Evolutionary conservation across 331 rosid species (phyloP).

Genomic region (Quercus lobata): DNA sequence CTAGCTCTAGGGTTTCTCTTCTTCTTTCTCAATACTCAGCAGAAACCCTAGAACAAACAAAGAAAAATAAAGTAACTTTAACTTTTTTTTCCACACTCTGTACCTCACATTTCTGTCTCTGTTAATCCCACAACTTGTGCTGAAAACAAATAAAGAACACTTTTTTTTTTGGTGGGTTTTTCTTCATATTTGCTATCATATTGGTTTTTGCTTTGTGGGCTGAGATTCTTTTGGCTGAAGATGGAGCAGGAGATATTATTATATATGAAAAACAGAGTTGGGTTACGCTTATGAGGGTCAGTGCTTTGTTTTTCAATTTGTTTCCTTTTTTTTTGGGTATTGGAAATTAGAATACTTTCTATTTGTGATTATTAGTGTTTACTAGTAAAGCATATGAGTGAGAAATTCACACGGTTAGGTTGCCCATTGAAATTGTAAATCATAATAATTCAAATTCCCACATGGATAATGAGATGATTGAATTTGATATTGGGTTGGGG

Average conservation of each 20-base stretch:
- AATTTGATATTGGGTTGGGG: constrained; percentile 87
- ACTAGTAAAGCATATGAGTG: neutral
- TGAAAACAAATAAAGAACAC: constrained; percentile 13
- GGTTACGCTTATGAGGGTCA: constrained; percentile 16
- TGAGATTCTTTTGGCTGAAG: constrained; percentile 10
- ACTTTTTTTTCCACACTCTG: neutral
- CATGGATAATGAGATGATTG: constrained; percentile 84
- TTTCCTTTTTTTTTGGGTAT: neutral
- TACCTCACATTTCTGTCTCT: neutral
- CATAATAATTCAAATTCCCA: neutral
- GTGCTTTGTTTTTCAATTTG: constrained; percentile 3
- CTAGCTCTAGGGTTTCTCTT: constrained; percentile 18
- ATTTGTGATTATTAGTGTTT: neutral
- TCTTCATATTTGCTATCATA: neutral
- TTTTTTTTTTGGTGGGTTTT: neutral
- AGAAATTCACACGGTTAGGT: neutral
- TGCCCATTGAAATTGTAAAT: neutral
- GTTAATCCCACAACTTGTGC: neutral
- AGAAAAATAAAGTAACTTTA: neutral
- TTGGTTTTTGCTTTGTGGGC: neutral
- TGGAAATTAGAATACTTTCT: neutral
- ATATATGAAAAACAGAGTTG: neutral
- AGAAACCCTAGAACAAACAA: neutral
- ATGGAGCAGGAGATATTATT: constrained; percentile 7
- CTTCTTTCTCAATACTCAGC: neutral